Conservation (phyloP, 805 yeast genomes). For the Diddensiella santjacobensis region DNA sequence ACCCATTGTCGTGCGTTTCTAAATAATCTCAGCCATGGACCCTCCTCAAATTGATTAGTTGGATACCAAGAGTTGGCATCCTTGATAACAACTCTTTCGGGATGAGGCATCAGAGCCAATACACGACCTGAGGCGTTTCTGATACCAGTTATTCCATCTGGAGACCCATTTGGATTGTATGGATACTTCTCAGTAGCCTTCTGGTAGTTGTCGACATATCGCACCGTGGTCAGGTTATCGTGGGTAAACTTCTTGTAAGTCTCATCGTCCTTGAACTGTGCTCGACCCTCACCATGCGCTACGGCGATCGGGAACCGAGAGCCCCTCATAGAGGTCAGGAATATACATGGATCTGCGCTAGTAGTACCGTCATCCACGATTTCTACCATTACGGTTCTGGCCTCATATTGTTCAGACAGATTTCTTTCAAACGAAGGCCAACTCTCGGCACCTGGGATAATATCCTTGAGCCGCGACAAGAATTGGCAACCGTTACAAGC, state of each 20-base stretch:
- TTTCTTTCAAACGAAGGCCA: slow-evolving; percentile 97
- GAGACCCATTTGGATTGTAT: slow-evolving; percentile 94
- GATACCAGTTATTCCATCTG: slow-evolving; percentile 89
- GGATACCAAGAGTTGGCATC: slow-evolving; percentile 94
- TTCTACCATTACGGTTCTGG: slow-evolving; percentile 87
- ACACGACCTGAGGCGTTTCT: slow-evolving; percentile 90
- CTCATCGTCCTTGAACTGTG: slow-evolving; percentile 53
- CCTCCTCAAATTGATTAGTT: slow-evolving; percentile 69
- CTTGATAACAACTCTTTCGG: slow-evolving; percentile 86
- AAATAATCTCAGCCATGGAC: slow-evolving; percentile 95
- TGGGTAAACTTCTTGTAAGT: slow-evolving; percentile 48
- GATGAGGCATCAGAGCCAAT: slow-evolving; percentile 98
- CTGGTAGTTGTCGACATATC: slow-evolving; percentile 91
- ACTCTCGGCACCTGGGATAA: slow-evolving; percentile 89
- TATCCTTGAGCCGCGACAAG: slow-evolving; percentile 74
- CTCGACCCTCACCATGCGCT: slow-evolving; percentile 98
- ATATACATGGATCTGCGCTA: slow-evolving; percentile 49
- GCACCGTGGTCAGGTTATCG: slow-evolving; percentile 54
- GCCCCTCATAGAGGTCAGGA: slow-evolving; percentile 89
- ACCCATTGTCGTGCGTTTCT: slow-evolving; percentile 95
- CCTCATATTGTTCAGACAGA: slow-evolving; percentile 91
- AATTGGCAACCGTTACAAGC: slow-evolving; percentile 99
- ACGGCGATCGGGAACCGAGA: slow-evolving; percentile 93
- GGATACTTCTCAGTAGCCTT: slow-evolving; percentile 79
- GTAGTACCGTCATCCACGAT: slow-evolving; percentile 48